Percentiles rank a stretch among this genome's conserved stretches.
These are phyloP conservation scores for Neonectria neomacrospora DNA, from an alignment of 2,329 filamentous ascomycete genomes.

Conservation along the genomic window DNA sequence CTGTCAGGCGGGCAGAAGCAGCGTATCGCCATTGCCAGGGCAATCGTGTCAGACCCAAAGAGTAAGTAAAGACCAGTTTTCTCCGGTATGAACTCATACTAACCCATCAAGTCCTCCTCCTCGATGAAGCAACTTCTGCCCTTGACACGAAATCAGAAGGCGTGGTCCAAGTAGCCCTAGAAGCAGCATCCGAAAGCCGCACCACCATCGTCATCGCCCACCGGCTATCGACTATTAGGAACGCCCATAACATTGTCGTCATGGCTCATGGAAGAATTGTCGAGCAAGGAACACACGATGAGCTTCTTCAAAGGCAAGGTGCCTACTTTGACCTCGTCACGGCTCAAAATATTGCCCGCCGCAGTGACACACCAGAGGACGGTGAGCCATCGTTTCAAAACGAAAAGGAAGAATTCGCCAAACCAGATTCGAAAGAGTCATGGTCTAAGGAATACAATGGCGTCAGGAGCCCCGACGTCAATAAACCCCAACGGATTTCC, in stretches of 20 bases:
- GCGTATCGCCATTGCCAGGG: slow-evolving; percentile 30
- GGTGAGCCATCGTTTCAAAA: background rate
- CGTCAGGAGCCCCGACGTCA: background rate
- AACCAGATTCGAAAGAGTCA: background rate
- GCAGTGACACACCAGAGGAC: background rate
- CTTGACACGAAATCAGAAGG: slow-evolving; percentile 40
- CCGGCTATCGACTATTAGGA: slow-evolving; percentile 66
- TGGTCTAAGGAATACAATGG: background rate
- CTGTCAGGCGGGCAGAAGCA: slow-evolving; percentile 33
- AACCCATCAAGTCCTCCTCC: slow-evolving; percentile 22
- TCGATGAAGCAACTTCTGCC: slow-evolving; percentile 34
- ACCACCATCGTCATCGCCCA: slow-evolving; percentile 72
- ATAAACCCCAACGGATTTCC: background rate
- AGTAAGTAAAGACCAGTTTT: background rate
- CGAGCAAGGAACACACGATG: slow-evolving; percentile 69
- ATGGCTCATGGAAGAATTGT: slow-evolving; percentile 63
- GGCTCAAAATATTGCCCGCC: slow-evolving; percentile 14
- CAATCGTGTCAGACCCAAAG: slow-evolving; percentile 39
- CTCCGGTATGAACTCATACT: background rate
- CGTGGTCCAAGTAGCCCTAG: slow-evolving; percentile 61
- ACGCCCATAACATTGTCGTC: slow-evolving; percentile 71
- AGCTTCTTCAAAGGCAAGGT: slow-evolving; percentile 49
- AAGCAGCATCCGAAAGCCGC: slow-evolving; percentile 59
- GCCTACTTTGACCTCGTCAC: slow-evolving; percentile 24
- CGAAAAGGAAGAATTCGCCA: background rate